These are phyloP conservation scores for Sequoia sempervirens DNA, from an alignment of 75 land plant genomes.

Conservation along the genomic window DNA sequence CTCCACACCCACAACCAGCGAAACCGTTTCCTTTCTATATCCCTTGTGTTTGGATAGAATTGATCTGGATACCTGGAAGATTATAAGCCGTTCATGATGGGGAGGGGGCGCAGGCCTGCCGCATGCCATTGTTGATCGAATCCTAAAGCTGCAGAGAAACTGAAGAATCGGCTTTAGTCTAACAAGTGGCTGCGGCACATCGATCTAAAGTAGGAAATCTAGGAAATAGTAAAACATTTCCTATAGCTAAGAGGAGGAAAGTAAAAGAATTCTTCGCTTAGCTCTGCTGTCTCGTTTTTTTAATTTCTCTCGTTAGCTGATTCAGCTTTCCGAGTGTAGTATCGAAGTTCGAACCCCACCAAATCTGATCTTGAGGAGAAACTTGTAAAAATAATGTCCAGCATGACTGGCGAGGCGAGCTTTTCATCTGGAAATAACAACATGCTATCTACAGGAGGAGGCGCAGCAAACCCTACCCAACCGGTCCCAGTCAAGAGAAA, in stretches of 20 bases:
- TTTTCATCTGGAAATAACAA: slow-evolving; percentile 1
- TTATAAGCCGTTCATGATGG: neutral
- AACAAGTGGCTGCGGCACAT: neutral
- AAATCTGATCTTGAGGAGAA: neutral
- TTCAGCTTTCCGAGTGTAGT: neutral
- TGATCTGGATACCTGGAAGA: neutral
- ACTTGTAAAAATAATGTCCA: neutral
- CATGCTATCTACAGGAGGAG: neutral
- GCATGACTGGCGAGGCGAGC: slow-evolving; percentile 9
- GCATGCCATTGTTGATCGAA: neutral
- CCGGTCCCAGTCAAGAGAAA: slow-evolving; percentile 46
- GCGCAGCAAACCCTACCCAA: slow-evolving; percentile 8
- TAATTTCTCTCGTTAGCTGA: neutral
- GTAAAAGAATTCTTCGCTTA: neutral
- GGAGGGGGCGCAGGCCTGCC: neutral
- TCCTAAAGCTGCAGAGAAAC: neutral
- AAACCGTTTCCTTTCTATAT: neutral
- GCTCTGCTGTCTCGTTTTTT: neutral
- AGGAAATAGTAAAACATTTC: neutral
- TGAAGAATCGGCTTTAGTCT: neutral
- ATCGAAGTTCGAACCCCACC: neutral
- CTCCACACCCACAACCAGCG: neutral
- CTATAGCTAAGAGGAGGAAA: neutral
- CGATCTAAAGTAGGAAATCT: slow-evolving; percentile 3
- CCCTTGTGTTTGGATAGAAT: neutral